phyloP scores from a whole-genome alignment of 1,284 basidiomycete species.

The Malassezia globosa region DNA sequence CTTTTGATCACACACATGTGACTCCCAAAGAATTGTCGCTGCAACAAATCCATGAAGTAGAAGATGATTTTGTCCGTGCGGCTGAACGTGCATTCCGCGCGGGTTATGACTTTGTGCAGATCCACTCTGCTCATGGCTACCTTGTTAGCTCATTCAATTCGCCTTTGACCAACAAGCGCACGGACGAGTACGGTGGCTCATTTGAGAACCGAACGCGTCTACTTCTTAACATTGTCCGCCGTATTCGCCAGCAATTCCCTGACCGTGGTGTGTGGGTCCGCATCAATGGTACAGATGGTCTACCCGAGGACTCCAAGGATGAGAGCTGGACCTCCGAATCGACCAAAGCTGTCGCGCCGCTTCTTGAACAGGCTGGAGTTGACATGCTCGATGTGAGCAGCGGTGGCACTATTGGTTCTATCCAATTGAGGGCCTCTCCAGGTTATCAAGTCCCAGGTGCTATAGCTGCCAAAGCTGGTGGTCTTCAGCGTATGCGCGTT shows the following conservation, averaged over 20 bases:
- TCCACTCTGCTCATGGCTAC: conserved; percentile 53
- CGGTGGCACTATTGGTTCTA: conserved; percentile 30
- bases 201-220: conserved; percentile 35
- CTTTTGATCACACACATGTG: conserved; percentile 53
- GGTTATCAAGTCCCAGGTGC: conserved; percentile 39
- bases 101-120: conserved; percentile 63
- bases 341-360: conserved; percentile 26
- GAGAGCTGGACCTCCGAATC: conserved; percentile 33
- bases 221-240: conserved; percentile 22
- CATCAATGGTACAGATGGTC: conserved; percentile 36
- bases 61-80: conserved; percentile 59
- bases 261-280: conserved; percentile 41
- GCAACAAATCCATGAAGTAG: conserved; percentile 56
- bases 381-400: conserved; percentile 39
- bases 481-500: conserved; percentile 28
- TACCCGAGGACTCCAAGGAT: conserved; percentile 24
- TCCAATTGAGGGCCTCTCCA: conserved; percentile 25
- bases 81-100: conserved; percentile 52
- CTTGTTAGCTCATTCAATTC: conserved; percentile 53
- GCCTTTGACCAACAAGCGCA: conserved; percentile 38
- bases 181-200: conserved; percentile 42
- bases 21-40: conserved; percentile 55
- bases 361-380: conserved; percentile 31
- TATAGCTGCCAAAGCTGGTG: conserved; percentile 20
- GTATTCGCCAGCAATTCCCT: conserved; percentile 33